A percentile compares a stretch with the other conserved stretches of the same genome.
These are phyloP conservation scores for Aspergillus aculeatus DNA, from an alignment of 2,329 filamentous ascomycete genomes.

Conservation along the genomic window DNA sequence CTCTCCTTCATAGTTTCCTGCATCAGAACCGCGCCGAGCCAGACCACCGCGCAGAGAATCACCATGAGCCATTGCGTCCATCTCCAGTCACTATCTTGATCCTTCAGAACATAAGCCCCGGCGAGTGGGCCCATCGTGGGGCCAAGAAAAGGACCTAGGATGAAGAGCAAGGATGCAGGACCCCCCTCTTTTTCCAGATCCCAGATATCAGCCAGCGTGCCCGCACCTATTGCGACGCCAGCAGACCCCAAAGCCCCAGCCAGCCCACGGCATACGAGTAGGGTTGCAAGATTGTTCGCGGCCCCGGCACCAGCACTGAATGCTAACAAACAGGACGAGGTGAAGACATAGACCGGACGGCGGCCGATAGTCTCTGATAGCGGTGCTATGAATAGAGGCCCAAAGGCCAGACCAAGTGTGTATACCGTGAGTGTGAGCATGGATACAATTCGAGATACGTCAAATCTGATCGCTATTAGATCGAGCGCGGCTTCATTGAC, in stretches of 20 bases:
- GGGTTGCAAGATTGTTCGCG: constrained; percentile 64
- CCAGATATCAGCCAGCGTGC: constrained; percentile 71
- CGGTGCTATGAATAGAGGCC: constrained; percentile 37
- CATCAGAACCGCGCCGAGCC: neutral
- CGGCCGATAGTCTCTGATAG: constrained; percentile 39
- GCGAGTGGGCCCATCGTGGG: constrained; percentile 41
- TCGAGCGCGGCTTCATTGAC: no score
- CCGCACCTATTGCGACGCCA: constrained; percentile 66
- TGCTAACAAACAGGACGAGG: constrained; percentile 35
- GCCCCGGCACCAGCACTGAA: constrained; percentile 42
- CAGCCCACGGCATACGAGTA: constrained; percentile 74
- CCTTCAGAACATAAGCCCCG: constrained; percentile 16
- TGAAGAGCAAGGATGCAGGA: constrained; percentile 41
- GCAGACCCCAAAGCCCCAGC: constrained; percentile 67
- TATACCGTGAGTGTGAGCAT: no score
- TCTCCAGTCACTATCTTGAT: neutral
- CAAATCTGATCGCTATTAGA: no score
- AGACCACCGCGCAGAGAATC: neutral
- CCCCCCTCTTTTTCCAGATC: constrained; percentile 36
- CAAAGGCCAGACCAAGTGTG: constrained; percentile 36
- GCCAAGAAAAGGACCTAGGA: constrained; percentile 64
- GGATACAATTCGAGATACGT: no score
- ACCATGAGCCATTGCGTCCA: constrained; percentile 6
- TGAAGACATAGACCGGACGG: constrained; percentile 35
- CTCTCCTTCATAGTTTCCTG: neutral